Base-by-base conservation (phyloP, 2,329 filamentous ascomycete genomes). In the Ophiostoma triangulosporum region DNA sequence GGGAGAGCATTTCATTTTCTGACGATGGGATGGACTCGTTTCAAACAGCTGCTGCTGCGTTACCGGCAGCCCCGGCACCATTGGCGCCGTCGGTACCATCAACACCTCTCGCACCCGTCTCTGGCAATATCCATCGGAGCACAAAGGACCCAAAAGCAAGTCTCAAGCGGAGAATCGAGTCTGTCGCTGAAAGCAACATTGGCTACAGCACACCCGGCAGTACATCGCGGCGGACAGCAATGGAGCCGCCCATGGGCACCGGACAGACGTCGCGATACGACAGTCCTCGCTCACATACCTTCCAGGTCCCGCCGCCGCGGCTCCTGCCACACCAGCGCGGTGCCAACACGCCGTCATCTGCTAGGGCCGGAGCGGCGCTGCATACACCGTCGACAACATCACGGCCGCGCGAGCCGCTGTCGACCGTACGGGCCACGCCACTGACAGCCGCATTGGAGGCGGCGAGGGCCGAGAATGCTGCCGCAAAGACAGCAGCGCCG, bases 301-400 rank as follows among this genome's bases (percentile, higher is more conserved):
- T 58, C 49, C 55, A 55, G n/a, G 53, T 55, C 5, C 58, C 58
- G 7, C 58, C 58, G 4, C 35, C 50, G 6, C 46, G 57, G 12
- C 24, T 20, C 3, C 32, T 59, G 33, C 53, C 52, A 1, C 52
- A 15, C 14, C n/a, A 27, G 6, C 49, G 50, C 8, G 27, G 45
- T 11, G 50, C 26, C 4, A 49, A 38, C 11, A 40, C 4, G 1
- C 2, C 32, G 1, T 51, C 26, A 26, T 20, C 48, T 12, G 15
- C 43, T 3, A 48, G 31, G 15, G 27, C 45, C n/a, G 35, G 15
- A n/a, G 5, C 15, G 5, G 35, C 35, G 17, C 3, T 35, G 32
- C 32, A 35, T 35, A 35, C 32, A 5, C 32, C 32, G 32, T 5
- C 32, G 11, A n/a, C 40, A 27, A 45, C 22, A 27, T 27, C 24